phyloP scores from a whole-genome alignment of 108 stramenopile species.

The Cyclotella choctawhatcheeana region DNA sequence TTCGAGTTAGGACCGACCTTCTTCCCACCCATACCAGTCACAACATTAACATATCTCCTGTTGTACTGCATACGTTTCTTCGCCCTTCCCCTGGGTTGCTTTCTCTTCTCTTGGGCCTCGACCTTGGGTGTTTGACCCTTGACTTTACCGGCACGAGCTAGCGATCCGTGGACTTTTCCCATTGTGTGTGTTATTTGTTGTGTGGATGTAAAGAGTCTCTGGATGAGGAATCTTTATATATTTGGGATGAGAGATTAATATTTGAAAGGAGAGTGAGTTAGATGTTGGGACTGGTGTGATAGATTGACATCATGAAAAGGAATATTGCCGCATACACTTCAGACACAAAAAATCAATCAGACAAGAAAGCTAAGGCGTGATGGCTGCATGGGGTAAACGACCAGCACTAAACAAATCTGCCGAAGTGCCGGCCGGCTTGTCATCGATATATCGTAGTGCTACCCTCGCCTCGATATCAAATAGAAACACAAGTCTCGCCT shows the following conservation, averaged over 20 bases:
- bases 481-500: too few relatives aligned
- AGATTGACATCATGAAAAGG: too few relatives aligned
- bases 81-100: conserved; percentile 97
- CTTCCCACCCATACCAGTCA: conserved; percentile 98
- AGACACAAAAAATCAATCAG: too few relatives aligned
- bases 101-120: conserved; percentile 92
- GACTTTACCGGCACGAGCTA: conserved; percentile 99
- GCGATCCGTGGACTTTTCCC: conserved; percentile 99
- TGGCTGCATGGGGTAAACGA: too few relatives aligned
- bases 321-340: too few relatives aligned
- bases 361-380: too few relatives aligned
- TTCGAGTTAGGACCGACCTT: conserved; percentile 98
- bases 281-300: too few relatives aligned
- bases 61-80: conserved; percentile 99
- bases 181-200: conserved; percentile 56
- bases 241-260: background rate
- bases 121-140: conserved; percentile 99
- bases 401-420: too few relatives aligned
- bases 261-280: background rate
- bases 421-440: too few relatives aligned
- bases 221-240: background rate
- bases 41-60: conserved; percentile 99
- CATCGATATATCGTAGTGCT: too few relatives aligned
- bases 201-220: background rate
- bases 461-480: too few relatives aligned